phyloP scores from a whole-genome alignment of 1,139 yeast species.

The Yamadazyma spencermartinsiae region DNA sequence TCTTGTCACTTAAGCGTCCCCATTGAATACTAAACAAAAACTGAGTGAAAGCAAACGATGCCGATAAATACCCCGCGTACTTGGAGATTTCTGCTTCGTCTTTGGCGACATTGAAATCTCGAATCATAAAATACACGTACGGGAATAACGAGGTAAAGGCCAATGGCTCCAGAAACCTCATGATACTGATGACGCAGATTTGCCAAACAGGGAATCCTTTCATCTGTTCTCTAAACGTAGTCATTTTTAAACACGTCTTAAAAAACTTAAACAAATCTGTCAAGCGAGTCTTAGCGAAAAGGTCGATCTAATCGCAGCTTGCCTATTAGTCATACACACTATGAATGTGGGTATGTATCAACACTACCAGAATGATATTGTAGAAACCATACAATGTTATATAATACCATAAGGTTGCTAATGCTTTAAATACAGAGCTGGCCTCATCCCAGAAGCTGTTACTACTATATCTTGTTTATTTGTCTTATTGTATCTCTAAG shows the following conservation, averaged over 20 bases:
- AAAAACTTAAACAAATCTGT: neutral
- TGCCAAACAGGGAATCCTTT: constrained; percentile 54
- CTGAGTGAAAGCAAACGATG: constrained; percentile 56
- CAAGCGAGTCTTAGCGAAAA: neutral
- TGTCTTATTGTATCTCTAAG: too few species aligned
- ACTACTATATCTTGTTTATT: too few species aligned
- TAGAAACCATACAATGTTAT: too few species aligned
- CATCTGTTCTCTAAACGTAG: constrained; percentile 21
- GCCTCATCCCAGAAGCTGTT: too few species aligned
- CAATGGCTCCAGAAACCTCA: constrained; percentile 61
- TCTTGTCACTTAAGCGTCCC: constrained; percentile 55
- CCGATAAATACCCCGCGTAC: constrained; percentile 60
- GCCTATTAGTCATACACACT: neutral
- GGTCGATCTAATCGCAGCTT: neutral
- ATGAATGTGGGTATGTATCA: too few species aligned
- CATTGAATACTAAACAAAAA: constrained; percentile 57
- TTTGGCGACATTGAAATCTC: constrained; percentile 53
- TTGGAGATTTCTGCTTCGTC: constrained; percentile 53
- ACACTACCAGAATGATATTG: too few species aligned
- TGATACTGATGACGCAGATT: constrained; percentile 42
- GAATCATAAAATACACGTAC: constrained; percentile 62
- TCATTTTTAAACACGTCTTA: constrained; percentile 5
- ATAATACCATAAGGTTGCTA: too few species aligned
- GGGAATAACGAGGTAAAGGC: constrained; percentile 67
- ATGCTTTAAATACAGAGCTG: too few species aligned